Evolutionary conservation across 306 rosid genomes (phyloP).

Genomic region (Sindora glabra): DNA sequence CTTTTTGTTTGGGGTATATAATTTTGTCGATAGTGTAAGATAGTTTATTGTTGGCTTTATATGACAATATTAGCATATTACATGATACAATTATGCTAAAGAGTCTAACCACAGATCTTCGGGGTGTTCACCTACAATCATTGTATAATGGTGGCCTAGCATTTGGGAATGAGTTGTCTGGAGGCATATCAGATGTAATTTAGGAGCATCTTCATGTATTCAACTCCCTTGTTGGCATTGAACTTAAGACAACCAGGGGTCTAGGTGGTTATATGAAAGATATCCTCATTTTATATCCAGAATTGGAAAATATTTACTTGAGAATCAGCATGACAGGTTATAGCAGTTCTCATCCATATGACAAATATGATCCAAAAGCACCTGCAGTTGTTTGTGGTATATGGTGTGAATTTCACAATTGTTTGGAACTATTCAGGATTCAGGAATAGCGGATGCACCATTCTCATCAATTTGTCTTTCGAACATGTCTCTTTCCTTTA

Average conservation of each 20-base stretch:
- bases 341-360: constrained; percentile 35
- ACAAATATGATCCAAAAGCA: constrained; percentile 27
- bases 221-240: constrained; percentile 24
- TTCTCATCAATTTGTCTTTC: constrained; percentile 29
- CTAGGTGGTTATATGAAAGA: constrained; percentile 44
- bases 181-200: constrained; percentile 28
- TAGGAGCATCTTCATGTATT: constrained; percentile 17
- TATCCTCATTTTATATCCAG: constrained; percentile 14
- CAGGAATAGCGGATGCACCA: constrained; percentile 14
- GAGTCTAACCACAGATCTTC: constrained; percentile 26
- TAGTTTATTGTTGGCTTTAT: too few relatives aligned
- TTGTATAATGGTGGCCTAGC: constrained; percentile 28
- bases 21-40: constrained; percentile 17
- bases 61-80: constrained; percentile 30
- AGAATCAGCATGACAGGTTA: constrained; percentile 27
- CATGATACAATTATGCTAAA: constrained; percentile 33
- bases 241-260: constrained; percentile 32
- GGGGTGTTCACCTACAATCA: constrained; percentile 26
- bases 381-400: constrained; percentile 25
- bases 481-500: constrained; percentile 21
- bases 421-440: constrained; percentile 30
- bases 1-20: too few relatives aligned
- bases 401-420: constrained; percentile 20
- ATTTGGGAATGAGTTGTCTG: constrained; percentile 45
- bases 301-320: constrained; percentile 14